A percentile compares a stretch with the other conserved stretches of the same genome.
Evolutionary conservation across 1,284 basidiomycete genomes (phyloP).

Genomic region (Cutaneotrichosporon sp.): DNA sequence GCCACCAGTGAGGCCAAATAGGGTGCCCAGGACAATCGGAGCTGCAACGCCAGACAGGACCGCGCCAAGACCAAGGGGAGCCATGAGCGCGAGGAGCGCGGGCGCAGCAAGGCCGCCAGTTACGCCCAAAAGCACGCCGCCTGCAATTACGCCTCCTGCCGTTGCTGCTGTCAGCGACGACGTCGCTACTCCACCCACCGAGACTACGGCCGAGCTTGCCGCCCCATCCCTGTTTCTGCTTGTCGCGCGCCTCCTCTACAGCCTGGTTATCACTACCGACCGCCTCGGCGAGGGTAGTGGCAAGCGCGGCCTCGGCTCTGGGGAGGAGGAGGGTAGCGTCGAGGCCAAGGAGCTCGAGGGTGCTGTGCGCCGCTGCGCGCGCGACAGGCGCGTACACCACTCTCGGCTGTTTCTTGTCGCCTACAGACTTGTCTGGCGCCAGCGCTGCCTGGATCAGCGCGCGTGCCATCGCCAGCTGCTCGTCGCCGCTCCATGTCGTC

Average conservation of each 20-base stretch:
- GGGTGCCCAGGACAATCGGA: conserved; percentile 51
- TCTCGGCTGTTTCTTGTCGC: conserved; percentile 11
- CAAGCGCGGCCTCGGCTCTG: conserved; percentile 43
- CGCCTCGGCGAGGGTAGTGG: conserved; percentile 46
- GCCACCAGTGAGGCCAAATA: conserved; percentile 54
- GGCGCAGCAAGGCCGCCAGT: conserved; percentile 55
- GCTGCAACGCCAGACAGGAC: conserved; percentile 49
- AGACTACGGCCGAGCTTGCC: conserved; percentile 48
- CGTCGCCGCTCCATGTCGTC: conserved; percentile 27
- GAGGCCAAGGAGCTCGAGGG: conserved; percentile 42
- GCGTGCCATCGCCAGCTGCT: conserved; percentile 27
- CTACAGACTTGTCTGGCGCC: conserved; percentile 12
- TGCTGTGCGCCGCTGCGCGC: conserved; percentile 39
- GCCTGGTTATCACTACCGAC: conserved; percentile 27
- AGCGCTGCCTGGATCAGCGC: conserved; percentile 37
- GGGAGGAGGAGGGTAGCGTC: conserved; percentile 30
- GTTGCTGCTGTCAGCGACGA: conserved; percentile 40
- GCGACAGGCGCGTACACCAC: conserved; percentile 46
- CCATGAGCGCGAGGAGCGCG: conserved; percentile 51
- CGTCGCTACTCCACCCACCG: conserved; percentile 15
- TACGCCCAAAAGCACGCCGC: conserved; percentile 51
- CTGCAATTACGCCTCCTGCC: conserved; percentile 50
- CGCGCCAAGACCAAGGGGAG: conserved; percentile 48
- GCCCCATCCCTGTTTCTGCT: conserved; percentile 50
- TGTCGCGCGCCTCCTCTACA: conserved; percentile 44